Evolutionary conservation across 805 yeast species (phyloP), one percentile per base, ranked within the genome.

Genomic region (Wickerhamiella cacticola): DNA sequence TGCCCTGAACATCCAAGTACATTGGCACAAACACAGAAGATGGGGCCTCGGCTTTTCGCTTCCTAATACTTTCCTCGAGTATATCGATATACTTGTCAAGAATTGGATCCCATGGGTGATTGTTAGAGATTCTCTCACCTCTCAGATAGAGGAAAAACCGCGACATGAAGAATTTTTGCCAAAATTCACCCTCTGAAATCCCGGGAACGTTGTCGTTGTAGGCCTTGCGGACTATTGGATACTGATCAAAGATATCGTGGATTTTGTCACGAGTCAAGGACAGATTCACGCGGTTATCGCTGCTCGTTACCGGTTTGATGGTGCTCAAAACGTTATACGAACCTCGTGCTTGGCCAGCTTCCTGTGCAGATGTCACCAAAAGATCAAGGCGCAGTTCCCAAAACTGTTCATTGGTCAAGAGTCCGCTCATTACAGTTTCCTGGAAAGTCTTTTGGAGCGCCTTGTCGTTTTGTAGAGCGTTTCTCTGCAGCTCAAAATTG

Each of bases 141-240:
- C 95, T 73, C 28, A 92, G 68, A 57, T 87, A 76, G 55, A 96
- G 72, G 59, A 88, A 92, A 51, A 92, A 67, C 57, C 86, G 82
- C 0, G 96, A 87, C 57, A 85, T 80, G 70, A 92, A 92, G 59
- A 92, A 92, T 52, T 96, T 69, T 9, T 95, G 85, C 98, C 98
- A 92, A 57, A 92, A 92, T 59, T 83, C 95, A 36, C 89, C 88
- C 61, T 92, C 97, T 42, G 76, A 74, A 46, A 92, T 71, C 52
- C 80, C 79, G 1, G 97, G 98, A 3, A 92, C 98, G 50, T 79
- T 79, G 48, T 92, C 98, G 50, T 77, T 79, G 59, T 83, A 92
- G 0, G 97, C 97, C 53, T 75, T 77, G 51, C 84, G 77, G 22
- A 92, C 94, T 33, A 88, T 77, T 0, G 98, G 98, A 59, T 89